These are phyloP conservation scores for Corylus heterophylla DNA, from an alignment of 306 rosid genomes.

Conservation along the genomic window DNA sequence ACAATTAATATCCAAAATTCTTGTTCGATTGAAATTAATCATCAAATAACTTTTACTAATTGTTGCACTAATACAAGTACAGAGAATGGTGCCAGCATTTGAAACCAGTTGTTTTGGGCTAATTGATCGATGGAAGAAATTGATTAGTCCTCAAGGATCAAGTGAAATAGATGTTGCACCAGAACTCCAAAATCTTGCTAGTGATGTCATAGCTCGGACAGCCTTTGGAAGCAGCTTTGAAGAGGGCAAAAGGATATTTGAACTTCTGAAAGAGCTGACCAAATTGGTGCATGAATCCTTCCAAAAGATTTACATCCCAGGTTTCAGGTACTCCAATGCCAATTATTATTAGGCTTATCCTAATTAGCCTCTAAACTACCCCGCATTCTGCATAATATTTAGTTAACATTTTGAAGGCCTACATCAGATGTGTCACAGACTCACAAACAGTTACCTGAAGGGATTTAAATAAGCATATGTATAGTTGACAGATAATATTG, in stretches of 20 bases:
- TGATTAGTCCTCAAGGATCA: conserved; percentile 25
- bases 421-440: no score
- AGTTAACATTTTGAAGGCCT: no score
- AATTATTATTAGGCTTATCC: not conserved
- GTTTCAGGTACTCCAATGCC: conserved; percentile 29
- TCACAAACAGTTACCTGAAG: no score
- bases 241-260: conserved; percentile 30
- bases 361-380: no score
- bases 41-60: not conserved
- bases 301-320: conserved; percentile 38
- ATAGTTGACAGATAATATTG: no score
- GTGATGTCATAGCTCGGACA: conserved; percentile 45
- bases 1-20: no score
- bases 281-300: conserved; percentile 38
- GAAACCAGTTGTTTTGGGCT: conserved; percentile 32
- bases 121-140: conserved; percentile 34
- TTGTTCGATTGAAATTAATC: no score
- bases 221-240: conserved; percentile 39
- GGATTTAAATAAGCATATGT: no score
- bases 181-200: conserved; percentile 26
- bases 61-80: not conserved
- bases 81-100: conserved; percentile 50
- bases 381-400: no score
- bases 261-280: conserved; percentile 39
- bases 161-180: conserved; percentile 42